These are phyloP conservation scores for Skeletonema potamos DNA, from an alignment of 108 stramenopile genomes.

Conservation along the genomic window DNA sequence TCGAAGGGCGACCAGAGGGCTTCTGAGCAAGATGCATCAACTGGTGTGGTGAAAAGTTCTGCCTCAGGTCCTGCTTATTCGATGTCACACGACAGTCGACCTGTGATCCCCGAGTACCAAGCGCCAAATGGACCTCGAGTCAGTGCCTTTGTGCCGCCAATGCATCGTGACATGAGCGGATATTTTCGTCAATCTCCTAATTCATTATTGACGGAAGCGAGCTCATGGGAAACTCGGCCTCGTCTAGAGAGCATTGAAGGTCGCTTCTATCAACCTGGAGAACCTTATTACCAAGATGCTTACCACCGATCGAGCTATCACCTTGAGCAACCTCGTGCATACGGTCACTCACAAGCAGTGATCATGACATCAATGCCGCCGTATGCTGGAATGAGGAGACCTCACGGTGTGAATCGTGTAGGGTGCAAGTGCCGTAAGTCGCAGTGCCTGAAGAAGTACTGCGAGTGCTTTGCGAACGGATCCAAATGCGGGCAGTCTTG, in stretches of 20 bases:
- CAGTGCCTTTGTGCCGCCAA: not conserved
- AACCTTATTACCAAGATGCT: slow-evolving; percentile 4
- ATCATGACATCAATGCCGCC: not conserved
- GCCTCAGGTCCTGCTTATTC: not conserved
- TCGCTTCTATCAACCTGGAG: not conserved
- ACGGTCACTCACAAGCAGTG: not conserved
- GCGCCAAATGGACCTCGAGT: not conserved
- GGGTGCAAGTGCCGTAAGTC: slow-evolving; percentile 95
- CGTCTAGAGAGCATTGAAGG: not conserved
- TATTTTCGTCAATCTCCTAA: not conserved
- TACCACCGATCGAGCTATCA: not conserved
- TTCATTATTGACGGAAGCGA: not conserved
- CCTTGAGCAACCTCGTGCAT: not conserved
- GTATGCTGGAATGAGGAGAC: not conserved
- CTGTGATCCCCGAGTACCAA: not conserved
- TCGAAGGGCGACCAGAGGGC: not conserved
- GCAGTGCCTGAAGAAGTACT: slow-evolving; percentile 94
- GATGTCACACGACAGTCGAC: not conserved
- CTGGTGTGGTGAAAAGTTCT: not conserved
- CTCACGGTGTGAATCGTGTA: slow-evolving; percentile 42
- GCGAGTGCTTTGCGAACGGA: slow-evolving; percentile 88
- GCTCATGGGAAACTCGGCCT: not conserved
- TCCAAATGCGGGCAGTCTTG: slow-evolving; percentile 83
- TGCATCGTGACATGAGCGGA: not conserved
- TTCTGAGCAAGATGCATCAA: not conserved